phyloP scores from a whole-genome alignment of 208 protist species.

The Leptomonas pyrrhocoris region DNA sequence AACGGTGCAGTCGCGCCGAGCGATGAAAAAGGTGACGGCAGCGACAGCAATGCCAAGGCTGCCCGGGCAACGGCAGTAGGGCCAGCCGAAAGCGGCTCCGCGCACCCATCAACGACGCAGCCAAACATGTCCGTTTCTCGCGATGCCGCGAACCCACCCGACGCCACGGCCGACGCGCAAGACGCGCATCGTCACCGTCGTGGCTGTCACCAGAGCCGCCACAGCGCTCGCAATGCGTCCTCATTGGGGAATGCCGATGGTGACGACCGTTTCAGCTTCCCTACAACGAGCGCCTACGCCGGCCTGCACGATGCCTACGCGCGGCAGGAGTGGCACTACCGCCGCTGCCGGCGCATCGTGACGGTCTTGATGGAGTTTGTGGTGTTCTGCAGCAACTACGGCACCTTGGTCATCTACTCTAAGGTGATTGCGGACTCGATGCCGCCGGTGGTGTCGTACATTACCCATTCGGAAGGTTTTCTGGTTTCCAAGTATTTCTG shows the following conservation, averaged over 20 bases:
- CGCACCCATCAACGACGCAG: neutral
- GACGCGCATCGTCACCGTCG: neutral
- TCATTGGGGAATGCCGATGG: neutral
- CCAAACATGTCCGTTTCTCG: neutral
- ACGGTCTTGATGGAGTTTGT: slow-evolving; percentile 62
- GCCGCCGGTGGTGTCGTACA: slow-evolving; percentile 48
- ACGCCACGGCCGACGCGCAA: neutral
- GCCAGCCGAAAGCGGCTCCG: neutral
- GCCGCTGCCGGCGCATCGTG: slow-evolving; percentile 48
- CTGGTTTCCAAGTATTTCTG: slow-evolving; percentile 52
- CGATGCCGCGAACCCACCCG: neutral
- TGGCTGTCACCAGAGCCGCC: neutral
- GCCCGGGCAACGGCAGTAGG: neutral
- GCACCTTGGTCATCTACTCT: slow-evolving; percentile 67
- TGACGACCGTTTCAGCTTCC: neutral
- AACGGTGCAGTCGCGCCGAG: no score
- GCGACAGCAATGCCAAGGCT: neutral
- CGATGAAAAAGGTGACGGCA: neutral
- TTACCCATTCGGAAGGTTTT: slow-evolving; percentile 39
- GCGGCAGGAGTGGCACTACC: slow-evolving; percentile 43
- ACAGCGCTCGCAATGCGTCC: neutral
- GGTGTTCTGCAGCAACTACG: slow-evolving; percentile 76
- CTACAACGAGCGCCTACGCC: slow-evolving; percentile 13
- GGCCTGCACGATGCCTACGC: slow-evolving; percentile 26
- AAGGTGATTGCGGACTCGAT: slow-evolving; percentile 77